These are phyloP conservation scores for Sporisorium iseilematis-ciliati DNA, from an alignment of 1,284 basidiomycete species.

Conservation along the genomic window DNA sequence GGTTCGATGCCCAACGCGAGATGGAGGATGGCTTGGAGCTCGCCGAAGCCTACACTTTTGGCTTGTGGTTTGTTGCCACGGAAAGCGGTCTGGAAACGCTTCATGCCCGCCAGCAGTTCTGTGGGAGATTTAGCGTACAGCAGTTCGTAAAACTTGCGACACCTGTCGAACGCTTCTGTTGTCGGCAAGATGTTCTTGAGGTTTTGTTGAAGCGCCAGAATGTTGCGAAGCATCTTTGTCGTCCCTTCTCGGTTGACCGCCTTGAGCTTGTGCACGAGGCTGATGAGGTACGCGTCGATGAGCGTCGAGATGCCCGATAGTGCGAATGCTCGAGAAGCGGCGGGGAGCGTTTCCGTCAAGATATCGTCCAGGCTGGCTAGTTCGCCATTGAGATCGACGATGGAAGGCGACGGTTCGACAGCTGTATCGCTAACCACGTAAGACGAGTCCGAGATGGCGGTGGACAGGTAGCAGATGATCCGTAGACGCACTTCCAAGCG, in stretches of 20 bases:
- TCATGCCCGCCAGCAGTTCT: constrained; percentile 22
- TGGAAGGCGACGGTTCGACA: constrained; percentile 88
- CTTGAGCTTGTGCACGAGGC: constrained; percentile 79
- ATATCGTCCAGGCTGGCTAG: constrained; percentile 82
- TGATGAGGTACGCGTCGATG: constrained; percentile 85
- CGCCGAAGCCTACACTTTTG: constrained; percentile 20
- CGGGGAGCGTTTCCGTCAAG: constrained; percentile 47
- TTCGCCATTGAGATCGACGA: constrained; percentile 87
- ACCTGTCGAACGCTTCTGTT: constrained; percentile 76
- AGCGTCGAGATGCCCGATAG: constrained; percentile 88
- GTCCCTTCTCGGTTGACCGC: constrained; percentile 83
- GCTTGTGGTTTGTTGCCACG: not conserved
- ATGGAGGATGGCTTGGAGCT: constrained; percentile 48
- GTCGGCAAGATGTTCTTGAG: constrained; percentile 75
- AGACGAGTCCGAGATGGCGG: constrained; percentile 79
- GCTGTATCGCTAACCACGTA: constrained; percentile 74
- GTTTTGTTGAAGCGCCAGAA: constrained; percentile 91
- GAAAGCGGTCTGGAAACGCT: constrained; percentile 9
- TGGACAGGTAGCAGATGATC: constrained; percentile 83
- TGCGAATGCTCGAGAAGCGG: constrained; percentile 76
- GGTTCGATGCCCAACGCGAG: constrained; percentile 61
- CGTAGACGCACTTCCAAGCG: constrained; percentile 89
- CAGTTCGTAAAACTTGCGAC: constrained; percentile 81
- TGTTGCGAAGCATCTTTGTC: constrained; percentile 89
- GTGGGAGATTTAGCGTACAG: constrained; percentile 34